phyloP scores from a whole-genome alignment of 305 asterid genomes.

The Fraxinus velutina region DNA sequence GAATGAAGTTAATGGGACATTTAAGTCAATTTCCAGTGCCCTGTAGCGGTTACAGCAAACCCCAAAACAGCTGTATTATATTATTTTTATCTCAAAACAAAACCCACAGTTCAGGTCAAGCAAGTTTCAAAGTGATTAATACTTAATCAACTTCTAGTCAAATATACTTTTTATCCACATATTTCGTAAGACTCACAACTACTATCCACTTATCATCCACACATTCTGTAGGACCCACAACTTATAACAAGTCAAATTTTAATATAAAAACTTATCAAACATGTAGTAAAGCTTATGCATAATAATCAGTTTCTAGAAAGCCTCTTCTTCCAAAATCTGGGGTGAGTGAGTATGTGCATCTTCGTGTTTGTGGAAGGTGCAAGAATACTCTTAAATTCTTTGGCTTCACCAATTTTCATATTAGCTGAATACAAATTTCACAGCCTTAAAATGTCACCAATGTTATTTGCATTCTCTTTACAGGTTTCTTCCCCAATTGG shows the following conservation, averaged over 20 bases:
- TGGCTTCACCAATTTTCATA: neutral
- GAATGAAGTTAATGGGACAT: neutral
- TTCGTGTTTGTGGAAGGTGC: neutral
- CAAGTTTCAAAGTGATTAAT: neutral
- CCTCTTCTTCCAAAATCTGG: neutral
- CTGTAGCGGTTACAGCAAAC: neutral
- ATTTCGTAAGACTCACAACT: neutral
- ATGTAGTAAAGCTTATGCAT: neutral
- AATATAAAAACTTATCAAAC: neutral
- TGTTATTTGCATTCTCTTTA: neutral
- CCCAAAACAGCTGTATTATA: neutral
- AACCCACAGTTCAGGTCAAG: neutral
- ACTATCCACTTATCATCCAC: neutral
- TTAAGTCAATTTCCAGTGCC: neutral
- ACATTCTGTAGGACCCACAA: neutral
- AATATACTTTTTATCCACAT: neutral
- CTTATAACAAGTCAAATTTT: neutral
- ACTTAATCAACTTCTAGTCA: neutral
- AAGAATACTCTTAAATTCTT: constrained; percentile 3
- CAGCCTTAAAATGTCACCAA: neutral
- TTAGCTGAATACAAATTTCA: neutral
- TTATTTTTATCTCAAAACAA: neutral
- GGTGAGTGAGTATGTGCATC: neutral
- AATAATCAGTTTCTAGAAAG: neutral
- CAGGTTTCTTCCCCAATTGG: neutral